Evolutionary conservation across 495 filamentous ascomycete species (phyloP).

Genomic region (Aeminium ludgeri): DNA sequence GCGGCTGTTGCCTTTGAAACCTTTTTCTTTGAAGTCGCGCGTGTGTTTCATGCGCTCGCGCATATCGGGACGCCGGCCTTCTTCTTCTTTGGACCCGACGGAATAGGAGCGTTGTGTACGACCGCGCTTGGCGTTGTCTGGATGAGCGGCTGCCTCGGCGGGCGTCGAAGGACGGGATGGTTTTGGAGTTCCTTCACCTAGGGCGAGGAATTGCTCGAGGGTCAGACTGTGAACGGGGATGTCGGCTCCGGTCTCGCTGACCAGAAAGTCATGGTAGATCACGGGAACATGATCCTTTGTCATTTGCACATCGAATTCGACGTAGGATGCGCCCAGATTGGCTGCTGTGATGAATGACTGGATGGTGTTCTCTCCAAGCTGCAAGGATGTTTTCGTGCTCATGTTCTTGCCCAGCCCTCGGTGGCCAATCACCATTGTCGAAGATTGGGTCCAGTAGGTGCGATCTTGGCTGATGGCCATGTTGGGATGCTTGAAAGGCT

Average conservation of each 20-base stretch:
- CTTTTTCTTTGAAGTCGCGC: constrained; percentile 77
- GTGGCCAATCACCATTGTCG: constrained; percentile 87
- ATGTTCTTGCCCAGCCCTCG: constrained; percentile 87
- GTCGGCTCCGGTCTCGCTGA: constrained; percentile 96
- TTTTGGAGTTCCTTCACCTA: constrained; percentile 43
- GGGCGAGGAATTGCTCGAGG: constrained; percentile 80
- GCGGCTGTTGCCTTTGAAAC: constrained; percentile 88
- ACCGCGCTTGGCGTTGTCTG: not conserved
- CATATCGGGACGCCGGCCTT: constrained; percentile 36
- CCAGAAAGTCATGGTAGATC: constrained; percentile 97
- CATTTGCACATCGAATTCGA: constrained; percentile 88
- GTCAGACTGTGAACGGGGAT: constrained; percentile 92
- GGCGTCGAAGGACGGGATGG: constrained; percentile 25
- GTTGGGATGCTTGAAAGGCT: constrained; percentile 82
- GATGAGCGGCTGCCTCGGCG: not conserved
- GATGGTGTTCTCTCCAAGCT: constrained; percentile 90
- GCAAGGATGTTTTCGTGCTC: constrained; percentile 56
- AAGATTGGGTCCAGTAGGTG: constrained; percentile 85
- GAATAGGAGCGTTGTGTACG: constrained; percentile 22
- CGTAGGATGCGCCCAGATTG: constrained; percentile 79
- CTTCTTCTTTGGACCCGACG: constrained; percentile 29
- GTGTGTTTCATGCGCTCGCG: constrained; percentile 95
- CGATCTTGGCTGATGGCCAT: constrained; percentile 78
- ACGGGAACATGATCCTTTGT: constrained; percentile 98
- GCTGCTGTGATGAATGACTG: constrained; percentile 91